Conservation (phyloP, 805 yeast genomes). For the Saturnispora besseyi region DNA sequence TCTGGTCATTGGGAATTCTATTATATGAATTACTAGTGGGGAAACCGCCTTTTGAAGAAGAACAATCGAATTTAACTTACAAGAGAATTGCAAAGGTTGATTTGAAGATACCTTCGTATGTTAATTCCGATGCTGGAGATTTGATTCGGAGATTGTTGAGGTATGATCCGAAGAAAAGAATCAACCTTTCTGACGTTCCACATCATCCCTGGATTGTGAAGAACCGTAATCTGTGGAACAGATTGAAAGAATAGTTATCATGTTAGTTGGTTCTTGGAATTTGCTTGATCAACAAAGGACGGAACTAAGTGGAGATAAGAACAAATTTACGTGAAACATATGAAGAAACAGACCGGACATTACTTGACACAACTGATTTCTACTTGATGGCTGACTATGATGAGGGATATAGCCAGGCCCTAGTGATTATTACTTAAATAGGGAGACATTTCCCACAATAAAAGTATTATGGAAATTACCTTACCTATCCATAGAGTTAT, state of each 20-base stretch:
- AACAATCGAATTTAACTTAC: constrained; percentile 67
- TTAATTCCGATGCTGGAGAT: constrained; percentile 70
- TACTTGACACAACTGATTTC: not conserved
- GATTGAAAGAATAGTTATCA: not conserved
- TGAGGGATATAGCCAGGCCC: too few species aligned
- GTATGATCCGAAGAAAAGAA: constrained; percentile 61
- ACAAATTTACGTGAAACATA: not conserved
- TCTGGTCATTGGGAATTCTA: constrained; percentile 88
- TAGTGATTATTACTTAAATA: too few species aligned
- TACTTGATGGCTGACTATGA: not conserved
- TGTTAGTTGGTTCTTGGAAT: not conserved
- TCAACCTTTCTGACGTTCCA: constrained; percentile 50
- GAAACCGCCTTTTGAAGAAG: constrained; percentile 85
- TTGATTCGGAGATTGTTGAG: constrained; percentile 55
- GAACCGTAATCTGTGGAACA: constrained; percentile 52
- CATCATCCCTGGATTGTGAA: constrained; percentile 79
- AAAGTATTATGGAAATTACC: too few species aligned
- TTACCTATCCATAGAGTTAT: not conserved
- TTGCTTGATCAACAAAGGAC: not conserved
- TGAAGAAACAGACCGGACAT: not conserved
- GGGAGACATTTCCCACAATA: too few species aligned
- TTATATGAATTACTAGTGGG: constrained; percentile 84
- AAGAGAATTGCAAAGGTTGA: constrained; percentile 73
- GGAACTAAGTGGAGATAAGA: not conserved
- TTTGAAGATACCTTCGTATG: constrained; percentile 58